These are phyloP conservation scores for Penicillium herquei DNA, from an alignment of 495 filamentous ascomycete species.

Conservation along the genomic window DNA sequence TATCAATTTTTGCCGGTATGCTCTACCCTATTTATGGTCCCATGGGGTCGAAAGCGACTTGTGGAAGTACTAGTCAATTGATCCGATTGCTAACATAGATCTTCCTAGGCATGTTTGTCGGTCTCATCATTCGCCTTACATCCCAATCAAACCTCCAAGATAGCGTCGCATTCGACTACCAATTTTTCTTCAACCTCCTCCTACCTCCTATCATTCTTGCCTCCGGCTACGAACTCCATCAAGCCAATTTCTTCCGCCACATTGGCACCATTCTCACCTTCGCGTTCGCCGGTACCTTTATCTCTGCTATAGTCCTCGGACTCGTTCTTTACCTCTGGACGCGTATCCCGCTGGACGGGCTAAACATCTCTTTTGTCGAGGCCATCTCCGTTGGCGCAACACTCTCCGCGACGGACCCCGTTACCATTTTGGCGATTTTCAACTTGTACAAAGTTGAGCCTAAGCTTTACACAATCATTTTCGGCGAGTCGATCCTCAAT, in stretches of 20 bases:
- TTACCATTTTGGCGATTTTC: conserved; percentile 97
- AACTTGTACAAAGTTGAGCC: conserved; percentile 99
- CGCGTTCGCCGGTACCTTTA: conserved; percentile 95
- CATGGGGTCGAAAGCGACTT: background rate
- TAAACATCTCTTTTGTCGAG: conserved; percentile 86
- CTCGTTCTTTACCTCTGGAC: conserved; percentile 87
- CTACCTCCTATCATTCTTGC: conserved; percentile 96
- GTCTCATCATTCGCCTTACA: conserved; percentile 79
- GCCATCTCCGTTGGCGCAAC: conserved; percentile 95
- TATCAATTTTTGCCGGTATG: conserved; percentile 95
- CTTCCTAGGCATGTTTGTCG: conserved; percentile 84
- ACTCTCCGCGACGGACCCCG: conserved; percentile 92
- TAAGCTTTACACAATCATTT: conserved; percentile 96
- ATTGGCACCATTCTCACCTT: conserved; percentile 98
- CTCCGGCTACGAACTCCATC: conserved; percentile 95
- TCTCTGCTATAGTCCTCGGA: conserved; percentile 91
- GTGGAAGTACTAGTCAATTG: background rate
- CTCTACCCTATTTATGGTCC: background rate
- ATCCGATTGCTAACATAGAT: background rate
- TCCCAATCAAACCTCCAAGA: conserved; percentile 78
- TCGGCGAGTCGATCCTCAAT: conserved; percentile 96
- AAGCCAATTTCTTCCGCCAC: conserved; percentile 98
- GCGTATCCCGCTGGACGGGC: conserved; percentile 75
- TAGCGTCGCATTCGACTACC: conserved; percentile 92
- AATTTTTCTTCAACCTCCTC: conserved; percentile 98